These are phyloP conservation scores for Plasmodium inui DNA, from an alignment of 169 alveolate genomes.

Conservation along the genomic window DNA sequence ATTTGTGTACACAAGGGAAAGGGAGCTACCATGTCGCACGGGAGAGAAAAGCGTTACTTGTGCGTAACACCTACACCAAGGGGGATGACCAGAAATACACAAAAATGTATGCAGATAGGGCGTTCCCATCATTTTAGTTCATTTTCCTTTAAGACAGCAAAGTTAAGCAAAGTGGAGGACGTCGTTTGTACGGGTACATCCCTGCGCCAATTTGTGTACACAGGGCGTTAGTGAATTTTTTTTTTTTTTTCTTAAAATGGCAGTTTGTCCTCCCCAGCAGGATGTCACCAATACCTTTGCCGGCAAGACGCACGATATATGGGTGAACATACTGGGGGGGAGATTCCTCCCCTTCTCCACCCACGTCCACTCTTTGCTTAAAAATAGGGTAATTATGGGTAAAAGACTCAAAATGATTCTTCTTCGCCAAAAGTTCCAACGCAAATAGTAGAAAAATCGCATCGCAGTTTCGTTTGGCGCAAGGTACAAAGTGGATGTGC, in stretches of 20 bases:
- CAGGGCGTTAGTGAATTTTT: background rate
- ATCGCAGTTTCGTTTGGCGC: background rate
- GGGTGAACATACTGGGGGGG: background rate
- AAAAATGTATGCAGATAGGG: background rate
- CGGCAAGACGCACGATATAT: background rate
- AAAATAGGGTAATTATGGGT: background rate
- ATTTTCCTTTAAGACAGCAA: background rate
- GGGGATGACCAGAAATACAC: background rate
- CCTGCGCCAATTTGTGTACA: background rate
- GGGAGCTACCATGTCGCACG: background rate
- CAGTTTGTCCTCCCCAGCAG: background rate
- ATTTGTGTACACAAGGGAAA: background rate
- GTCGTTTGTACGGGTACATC: background rate
- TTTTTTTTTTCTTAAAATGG: background rate
- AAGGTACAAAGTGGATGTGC: background rate
- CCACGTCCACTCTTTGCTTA: background rate
- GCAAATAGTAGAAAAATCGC: background rate
- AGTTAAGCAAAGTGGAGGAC: background rate
- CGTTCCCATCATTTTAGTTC: background rate
- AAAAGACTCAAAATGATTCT: background rate
- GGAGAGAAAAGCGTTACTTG: background rate
- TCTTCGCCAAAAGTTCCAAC: background rate
- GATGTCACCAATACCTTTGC: background rate
- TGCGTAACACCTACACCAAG: background rate
- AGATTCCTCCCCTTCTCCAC: background rate